Percentiles rank a stretch among this genome's conserved stretches.
These are phyloP conservation scores for Rhizophagus prolifer DNA, from an alignment of 192 early-diverging fungal species.

Conservation along the genomic window DNA sequence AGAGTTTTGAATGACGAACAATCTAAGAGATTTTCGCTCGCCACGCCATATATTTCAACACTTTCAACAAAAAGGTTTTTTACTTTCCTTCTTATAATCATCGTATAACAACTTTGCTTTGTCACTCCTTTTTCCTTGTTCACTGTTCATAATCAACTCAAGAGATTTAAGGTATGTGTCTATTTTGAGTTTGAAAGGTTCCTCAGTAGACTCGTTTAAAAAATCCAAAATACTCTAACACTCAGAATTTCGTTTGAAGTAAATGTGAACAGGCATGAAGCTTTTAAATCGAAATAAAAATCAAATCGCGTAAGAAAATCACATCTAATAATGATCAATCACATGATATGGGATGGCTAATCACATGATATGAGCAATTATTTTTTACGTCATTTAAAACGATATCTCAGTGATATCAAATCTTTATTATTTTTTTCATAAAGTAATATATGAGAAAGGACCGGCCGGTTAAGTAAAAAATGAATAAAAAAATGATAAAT, in stretches of 20 bases:
- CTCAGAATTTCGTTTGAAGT: not conserved
- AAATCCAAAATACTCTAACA: not conserved
- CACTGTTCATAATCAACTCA: not conserved
- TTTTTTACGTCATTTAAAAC: no score
- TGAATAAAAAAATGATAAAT: no score
- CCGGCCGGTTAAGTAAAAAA: no score
- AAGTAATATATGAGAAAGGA: no score
- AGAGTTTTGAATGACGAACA: slow-evolving; percentile 30
- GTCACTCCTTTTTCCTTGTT: not conserved
- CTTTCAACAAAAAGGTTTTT: not conserved
- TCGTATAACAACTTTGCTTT: slow-evolving; percentile 8
- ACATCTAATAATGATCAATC: no score
- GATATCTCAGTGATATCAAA: no score
- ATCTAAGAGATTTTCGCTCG: slow-evolving; percentile 11
- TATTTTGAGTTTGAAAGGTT: slow-evolving; percentile 4
- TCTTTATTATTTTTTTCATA: no score
- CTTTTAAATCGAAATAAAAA: no score
- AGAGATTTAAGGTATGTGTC: not conserved
- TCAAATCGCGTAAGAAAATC: no score
- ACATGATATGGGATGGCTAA: no score
- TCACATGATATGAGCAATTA: no score
- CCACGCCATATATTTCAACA: slow-evolving; percentile 22
- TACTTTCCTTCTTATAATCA: slow-evolving; percentile 8
- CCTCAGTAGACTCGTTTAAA: not conserved
- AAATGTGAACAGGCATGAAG: not conserved